Evolutionary conservation across 495 filamentous ascomycete species (phyloP), one percentile per base, ranked within the genome.

Genomic region (Penicillium diatomitis): DNA sequence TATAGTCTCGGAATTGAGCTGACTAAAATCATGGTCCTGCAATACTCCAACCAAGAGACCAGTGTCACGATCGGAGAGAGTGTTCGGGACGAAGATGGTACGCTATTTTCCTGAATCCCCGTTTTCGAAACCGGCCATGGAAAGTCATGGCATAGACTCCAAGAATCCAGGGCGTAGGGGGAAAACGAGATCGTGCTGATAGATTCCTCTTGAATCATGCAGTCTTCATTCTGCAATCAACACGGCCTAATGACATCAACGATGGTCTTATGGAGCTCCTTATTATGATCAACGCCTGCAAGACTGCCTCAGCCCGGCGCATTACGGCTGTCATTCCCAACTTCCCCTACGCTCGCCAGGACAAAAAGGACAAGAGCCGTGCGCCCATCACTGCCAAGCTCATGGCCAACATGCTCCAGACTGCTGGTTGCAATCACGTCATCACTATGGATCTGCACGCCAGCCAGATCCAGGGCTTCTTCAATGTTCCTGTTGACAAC

Each of bases 241-340:
- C 94, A 39, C 83, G 85, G 8, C 94, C 92, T 3, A 90, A 91
- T 63, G 90, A 96, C 63, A 90, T 98, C 73, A 98, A 98, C 70
- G 94, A 98, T 64, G 92, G 89, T 41, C 77, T 98, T 45, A 98
- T 98, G 92, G 92, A 98, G 70, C 81, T 98, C 41, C 78, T 98
- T 33, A 97, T 97, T 68, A 95, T 97, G 82, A 96, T 97, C 74
- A 95, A 95, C 63, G 92, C 92, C 45, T 98, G 92, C 78, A 91
- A 95, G 57, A 96, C 92, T 27, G 94, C 92, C 34, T 90, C 84
- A n/a, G 90, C 90, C 4, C 80, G 90, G 51, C 83, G 88, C 51
- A 96, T 98, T 69, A 96, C 89, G 20, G 86, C 86, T 52, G 82
- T 90, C 48, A 87, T 96, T 44, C 92, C 92, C 51, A 96, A 98